phyloP scores from a whole-genome alignment of 73 alveolate genomes.

The Paramecium biaurelia region DNA sequence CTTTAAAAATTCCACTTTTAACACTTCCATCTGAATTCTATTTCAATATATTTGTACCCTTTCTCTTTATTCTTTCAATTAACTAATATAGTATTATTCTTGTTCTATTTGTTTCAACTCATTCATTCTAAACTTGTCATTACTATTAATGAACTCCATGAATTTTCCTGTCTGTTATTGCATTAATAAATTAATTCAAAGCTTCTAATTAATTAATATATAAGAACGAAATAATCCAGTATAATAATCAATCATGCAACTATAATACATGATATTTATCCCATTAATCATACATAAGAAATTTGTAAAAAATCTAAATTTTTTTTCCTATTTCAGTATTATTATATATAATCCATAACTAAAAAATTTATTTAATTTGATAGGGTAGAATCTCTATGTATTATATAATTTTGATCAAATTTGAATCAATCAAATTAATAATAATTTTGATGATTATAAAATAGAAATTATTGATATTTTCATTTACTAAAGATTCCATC shows the following conservation, averaged over 20 bases:
- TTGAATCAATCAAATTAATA: background rate
- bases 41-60: background rate
- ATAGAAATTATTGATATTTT: background rate
- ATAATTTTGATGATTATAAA: background rate
- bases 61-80: background rate
- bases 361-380: too few species aligned
- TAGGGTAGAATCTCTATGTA: too few species aligned
- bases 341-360: too few species aligned
- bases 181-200: background rate
- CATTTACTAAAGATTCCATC: constrained; percentile 62
- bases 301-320: too few species aligned
- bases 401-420: too few species aligned
- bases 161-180: background rate
- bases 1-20: background rate
- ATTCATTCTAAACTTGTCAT: background rate
- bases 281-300: too few species aligned
- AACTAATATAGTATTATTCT: background rate
- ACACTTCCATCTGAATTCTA: background rate
- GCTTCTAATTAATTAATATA: background rate
- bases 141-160: background rate
- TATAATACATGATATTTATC: too few species aligned
- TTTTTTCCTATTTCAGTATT: too few species aligned
- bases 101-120: background rate
- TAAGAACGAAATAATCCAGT: background rate
- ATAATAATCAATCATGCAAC: too few species aligned